Evolutionary conservation across 2,329 filamentous ascomycete species (phyloP).

Genomic region (Penicillium sumatraense): DNA sequence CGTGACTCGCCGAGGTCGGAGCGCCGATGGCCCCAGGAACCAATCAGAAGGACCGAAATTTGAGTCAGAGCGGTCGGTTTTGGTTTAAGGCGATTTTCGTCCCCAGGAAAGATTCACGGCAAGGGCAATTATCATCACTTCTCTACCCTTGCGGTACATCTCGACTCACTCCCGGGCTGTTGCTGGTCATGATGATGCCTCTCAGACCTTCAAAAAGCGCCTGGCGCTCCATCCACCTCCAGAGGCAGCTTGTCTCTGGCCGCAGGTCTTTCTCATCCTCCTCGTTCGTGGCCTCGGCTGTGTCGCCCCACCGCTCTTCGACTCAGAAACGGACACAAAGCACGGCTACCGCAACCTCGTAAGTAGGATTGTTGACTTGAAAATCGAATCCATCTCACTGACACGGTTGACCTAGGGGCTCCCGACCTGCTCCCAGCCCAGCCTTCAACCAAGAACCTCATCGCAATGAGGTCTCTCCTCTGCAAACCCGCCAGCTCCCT

Average conservation of each 20-base stretch:
- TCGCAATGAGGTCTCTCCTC: constrained; percentile 69
- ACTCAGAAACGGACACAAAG: constrained; percentile 52
- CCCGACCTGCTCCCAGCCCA: constrained; percentile 66
- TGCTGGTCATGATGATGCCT: constrained; percentile 54
- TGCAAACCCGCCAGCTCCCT: constrained; percentile 63
- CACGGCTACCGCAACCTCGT: constrained; percentile 59
- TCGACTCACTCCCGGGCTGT: constrained; percentile 35
- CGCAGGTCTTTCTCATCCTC: constrained; percentile 51
- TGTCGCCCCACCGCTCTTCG: constrained; percentile 52
- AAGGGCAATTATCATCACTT: constrained; percentile 31
- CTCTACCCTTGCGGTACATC: constrained; percentile 18
- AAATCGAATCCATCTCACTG: constrained; percentile 14
- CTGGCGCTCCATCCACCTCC: constrained; percentile 51
- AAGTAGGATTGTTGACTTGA: constrained; percentile 41
- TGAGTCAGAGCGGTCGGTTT: constrained; percentile 29
- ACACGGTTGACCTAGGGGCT: constrained; percentile 48
- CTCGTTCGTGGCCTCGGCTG: constrained; percentile 48
- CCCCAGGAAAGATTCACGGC: constrained; percentile 25
- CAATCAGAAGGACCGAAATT: constrained; percentile 34
- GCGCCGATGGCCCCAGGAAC: constrained; percentile 1
- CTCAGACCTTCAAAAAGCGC: constrained; percentile 55
- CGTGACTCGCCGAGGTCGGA: constrained; percentile 6
- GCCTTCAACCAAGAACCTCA: constrained; percentile 59
- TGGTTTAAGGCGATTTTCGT: constrained; percentile 27
- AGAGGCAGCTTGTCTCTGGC: constrained; percentile 43